A percentile compares a stretch with the other conserved stretches of the same genome.
phyloP scores from a whole-genome alignment of 148 eudicot genomes.

The Fagopyrum homotropicum region DNA sequence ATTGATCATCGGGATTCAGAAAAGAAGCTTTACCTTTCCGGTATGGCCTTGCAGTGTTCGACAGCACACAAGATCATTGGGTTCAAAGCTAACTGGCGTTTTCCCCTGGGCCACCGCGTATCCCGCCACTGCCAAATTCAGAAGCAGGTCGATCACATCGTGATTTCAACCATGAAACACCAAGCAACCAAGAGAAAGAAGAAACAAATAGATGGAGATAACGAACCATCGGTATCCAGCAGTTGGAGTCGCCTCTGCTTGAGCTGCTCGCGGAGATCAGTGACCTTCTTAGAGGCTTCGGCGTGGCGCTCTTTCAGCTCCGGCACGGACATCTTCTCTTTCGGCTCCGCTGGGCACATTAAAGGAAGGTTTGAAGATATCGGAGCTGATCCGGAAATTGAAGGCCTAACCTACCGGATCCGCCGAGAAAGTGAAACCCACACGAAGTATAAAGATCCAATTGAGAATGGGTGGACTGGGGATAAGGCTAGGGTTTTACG shows the following conservation, averaged over 20 bases:
- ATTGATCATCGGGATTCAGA: background rate
- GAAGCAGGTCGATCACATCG: too few species aligned
- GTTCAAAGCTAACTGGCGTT: conserved; percentile 67
- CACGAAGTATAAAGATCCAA: too few species aligned
- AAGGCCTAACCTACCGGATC: too few species aligned
- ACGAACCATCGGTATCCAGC: conserved; percentile 75
- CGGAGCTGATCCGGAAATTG: too few species aligned
- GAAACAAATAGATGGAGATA: background rate
- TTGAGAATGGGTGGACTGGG: too few species aligned
- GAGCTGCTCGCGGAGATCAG: conserved; percentile 61
- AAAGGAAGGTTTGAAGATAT: too few species aligned
- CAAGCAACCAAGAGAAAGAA: background rate
- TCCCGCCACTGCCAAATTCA: conserved; percentile 47
- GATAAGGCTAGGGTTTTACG: too few species aligned
- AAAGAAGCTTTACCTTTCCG: conserved; percentile 56
- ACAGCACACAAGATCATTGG: conserved; percentile 92
- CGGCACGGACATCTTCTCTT: conserved; percentile 54
- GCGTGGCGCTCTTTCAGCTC: conserved; percentile 76
- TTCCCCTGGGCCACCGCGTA: conserved; percentile 82
- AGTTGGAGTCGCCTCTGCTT: conserved; percentile 64
- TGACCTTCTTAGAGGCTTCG: conserved; percentile 65
- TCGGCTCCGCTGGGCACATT: conserved; percentile 21
- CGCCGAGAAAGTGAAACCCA: too few species aligned
- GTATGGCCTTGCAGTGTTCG: conserved; percentile 94
- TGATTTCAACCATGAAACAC: background rate